Conservation (phyloP, 1,139 yeast genomes). For the Yamadazyma songkhlaensis region DNA sequence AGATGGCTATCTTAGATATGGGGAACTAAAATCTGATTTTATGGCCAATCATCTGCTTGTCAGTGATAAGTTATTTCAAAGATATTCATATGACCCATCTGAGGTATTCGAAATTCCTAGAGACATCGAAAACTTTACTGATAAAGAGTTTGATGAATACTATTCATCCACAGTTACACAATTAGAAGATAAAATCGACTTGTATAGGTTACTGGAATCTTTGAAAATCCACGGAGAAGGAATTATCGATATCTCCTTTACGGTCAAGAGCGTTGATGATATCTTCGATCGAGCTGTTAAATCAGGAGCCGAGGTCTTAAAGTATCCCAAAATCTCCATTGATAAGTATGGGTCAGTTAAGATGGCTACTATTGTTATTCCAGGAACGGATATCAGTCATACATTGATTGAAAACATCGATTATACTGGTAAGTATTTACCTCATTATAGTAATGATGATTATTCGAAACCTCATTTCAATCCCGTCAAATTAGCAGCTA, state of each 20-base stretch:
- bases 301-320: constrained; percentile 53
- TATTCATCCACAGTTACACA: constrained; percentile 7
- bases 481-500: constrained; percentile 25
- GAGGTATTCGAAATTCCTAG: not conserved
- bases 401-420: constrained; percentile 55
- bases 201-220: constrained; percentile 33
- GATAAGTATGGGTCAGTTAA: constrained; percentile 54
- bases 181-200: constrained; percentile 22
- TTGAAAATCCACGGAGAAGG: constrained; percentile 71
- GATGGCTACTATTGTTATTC: constrained; percentile 55
- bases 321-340: constrained; percentile 32
- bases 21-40: constrained; percentile 6
- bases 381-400: constrained; percentile 64
- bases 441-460: constrained; percentile 38
- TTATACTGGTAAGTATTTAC: constrained; percentile 53
- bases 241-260: constrained; percentile 67
- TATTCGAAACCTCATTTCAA: not conserved
- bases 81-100: constrained; percentile 1
- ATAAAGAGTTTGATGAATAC: constrained; percentile 3
- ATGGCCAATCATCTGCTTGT: constrained; percentile 2
- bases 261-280: constrained; percentile 47
- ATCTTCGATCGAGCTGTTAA: constrained; percentile 45
- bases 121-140: not conserved
- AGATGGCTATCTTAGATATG: constrained; percentile 7
- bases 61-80: constrained; percentile 1